Conservation (phyloP, 331 rosid genomes). For the Rhamnella rubrinervis region DNA sequence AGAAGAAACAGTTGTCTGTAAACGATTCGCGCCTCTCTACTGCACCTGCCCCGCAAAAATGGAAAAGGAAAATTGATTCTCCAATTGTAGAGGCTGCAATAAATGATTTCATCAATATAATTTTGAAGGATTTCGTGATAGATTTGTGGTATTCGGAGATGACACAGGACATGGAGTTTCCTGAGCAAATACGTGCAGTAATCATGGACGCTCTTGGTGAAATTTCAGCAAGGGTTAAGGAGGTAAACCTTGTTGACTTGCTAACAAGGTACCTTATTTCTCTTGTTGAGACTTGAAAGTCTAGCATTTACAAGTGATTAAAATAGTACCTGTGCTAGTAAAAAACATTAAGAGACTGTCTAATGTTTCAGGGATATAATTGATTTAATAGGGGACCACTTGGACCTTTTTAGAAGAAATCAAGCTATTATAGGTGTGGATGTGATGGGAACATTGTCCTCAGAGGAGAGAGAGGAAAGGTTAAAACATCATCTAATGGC, state of each 20-base stretch:
- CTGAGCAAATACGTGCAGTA: slow-evolving; percentile 65
- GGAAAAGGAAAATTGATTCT: slow-evolving; percentile 89
- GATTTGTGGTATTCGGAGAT: slow-evolving; percentile 88
- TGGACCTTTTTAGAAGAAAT: slow-evolving; percentile 92
- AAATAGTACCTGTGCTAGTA: slow-evolving; percentile 4
- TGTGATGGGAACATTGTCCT: slow-evolving; percentile 86
- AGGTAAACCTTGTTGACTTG: slow-evolving; percentile 88
- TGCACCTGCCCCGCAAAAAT: slow-evolving; percentile 43
- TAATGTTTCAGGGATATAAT: slow-evolving; percentile 72
- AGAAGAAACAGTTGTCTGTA: slow-evolving; percentile 72
- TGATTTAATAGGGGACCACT: slow-evolving; percentile 78
- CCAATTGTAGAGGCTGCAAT: slow-evolving; percentile 79
- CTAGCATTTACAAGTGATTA: slow-evolving; percentile 18
- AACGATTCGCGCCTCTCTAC: slow-evolving; percentile 74
- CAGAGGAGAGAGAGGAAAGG: slow-evolving; percentile 95
- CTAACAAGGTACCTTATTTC: slow-evolving; percentile 66
- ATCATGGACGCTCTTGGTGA: slow-evolving; percentile 94
- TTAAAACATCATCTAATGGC: slow-evolving; percentile 77
- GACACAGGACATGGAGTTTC: slow-evolving; percentile 86
- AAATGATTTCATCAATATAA: slow-evolving; percentile 64
- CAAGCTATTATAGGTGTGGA: slow-evolving; percentile 88
- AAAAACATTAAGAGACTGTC: slow-evolving; percentile 3
- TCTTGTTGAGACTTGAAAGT: slow-evolving; percentile 8
- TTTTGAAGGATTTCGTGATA: slow-evolving; percentile 83
- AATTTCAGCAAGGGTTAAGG: slow-evolving; percentile 68